Conservation (phyloP, 2,329 filamentous ascomycete genomes). For the Aspergillus niger region DNA sequence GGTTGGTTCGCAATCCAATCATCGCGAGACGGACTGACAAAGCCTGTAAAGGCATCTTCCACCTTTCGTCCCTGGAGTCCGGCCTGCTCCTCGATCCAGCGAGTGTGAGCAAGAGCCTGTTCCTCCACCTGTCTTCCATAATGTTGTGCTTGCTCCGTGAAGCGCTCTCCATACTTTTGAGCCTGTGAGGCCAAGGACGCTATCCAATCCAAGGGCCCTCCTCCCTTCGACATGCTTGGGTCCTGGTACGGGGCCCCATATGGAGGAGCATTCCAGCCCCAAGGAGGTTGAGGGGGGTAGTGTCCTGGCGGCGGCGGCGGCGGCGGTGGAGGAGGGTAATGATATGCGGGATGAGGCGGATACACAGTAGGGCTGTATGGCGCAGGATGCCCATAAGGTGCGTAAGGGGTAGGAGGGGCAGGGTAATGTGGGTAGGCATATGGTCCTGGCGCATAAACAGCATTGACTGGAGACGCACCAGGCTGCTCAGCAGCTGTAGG, state of each 20-base stretch:
- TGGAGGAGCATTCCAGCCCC: constrained; percentile 31
- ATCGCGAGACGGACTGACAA: constrained; percentile 14
- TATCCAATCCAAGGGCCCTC: constrained; percentile 37
- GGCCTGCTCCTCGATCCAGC: constrained; percentile 43
- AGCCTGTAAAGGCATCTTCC: constrained; percentile 23
- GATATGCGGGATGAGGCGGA: constrained; percentile 26
- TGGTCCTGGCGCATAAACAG: constrained; percentile 11
- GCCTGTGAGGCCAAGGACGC: constrained; percentile 39
- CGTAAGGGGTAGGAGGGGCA: constrained; percentile 14
- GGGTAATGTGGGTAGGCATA: constrained; percentile 20
- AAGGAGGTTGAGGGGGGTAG: constrained; percentile 24
- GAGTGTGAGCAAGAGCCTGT: constrained; percentile 39
- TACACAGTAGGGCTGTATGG: constrained; percentile 22
- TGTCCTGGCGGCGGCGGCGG: constrained; percentile 18
- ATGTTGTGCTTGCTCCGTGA: constrained; percentile 39
- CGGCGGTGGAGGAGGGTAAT: constrained; percentile 18
- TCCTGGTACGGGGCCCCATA: constrained; percentile 25
- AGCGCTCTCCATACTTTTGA: constrained; percentile 43
- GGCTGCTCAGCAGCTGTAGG: constrained; percentile 13
- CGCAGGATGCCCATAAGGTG: constrained; percentile 25
- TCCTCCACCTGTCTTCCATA: constrained; percentile 44
- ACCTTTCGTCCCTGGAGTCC: constrained; percentile 31
- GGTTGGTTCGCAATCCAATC: constrained; percentile 20
- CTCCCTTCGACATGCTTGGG: constrained; percentile 28
- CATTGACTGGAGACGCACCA: constrained; percentile 9